Evolutionary conservation across 2,329 filamentous ascomycete species (phyloP), one percentile per base, ranked within the genome.

Genomic region (Verticillium dahliae): DNA sequence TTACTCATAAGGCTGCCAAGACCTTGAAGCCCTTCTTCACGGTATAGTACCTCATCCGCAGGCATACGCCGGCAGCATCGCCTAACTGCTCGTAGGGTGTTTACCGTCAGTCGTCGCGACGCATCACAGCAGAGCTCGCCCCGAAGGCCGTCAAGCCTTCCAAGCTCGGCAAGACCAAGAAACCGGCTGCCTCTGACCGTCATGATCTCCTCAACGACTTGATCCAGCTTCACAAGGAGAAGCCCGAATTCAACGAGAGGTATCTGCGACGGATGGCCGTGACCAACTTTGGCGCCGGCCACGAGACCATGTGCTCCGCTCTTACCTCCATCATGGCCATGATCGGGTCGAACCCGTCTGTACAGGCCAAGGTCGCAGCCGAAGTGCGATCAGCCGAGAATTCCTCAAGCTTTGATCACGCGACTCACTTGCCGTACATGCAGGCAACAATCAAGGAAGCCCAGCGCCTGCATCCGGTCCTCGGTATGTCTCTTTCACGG

Each of bases 261-360:
- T 83, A 84, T 59, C 73, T 84, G 10, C 76, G 78, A 2, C 79
- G 81, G 34, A 80, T 84, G 73, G 80, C 79, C 2, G 73, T 82
- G 2, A 83, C 81, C 1, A 84, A 84, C 64, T 84, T 84, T 65
- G 81, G 81, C 11, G 81, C 81, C 1, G 81, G 81, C 0, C 81
- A 84, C 62, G 81, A 84, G 66, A 84, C 81, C 0, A 75, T 83
- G 72, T 80, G 80, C 11, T 81, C 81, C 1, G 81, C 81, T 0
- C 67, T 84, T 6, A 83, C 81, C 0, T 78, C 81, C 3, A 71
- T 76, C 27, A 67, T 85, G 56, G 72, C 78, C 56, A 76, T 81
- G 74, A 72, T 85, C 31, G 80, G 75, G 1, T 74, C 75, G 0
- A 73, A 80, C 35, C 45, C 66, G 0, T 65, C 68, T 0, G 69